Evolutionary conservation across 768 basidiomycete species (phyloP), one percentile per base, ranked within the genome.

Genomic region (Podaxis carcinomalis): DNA sequence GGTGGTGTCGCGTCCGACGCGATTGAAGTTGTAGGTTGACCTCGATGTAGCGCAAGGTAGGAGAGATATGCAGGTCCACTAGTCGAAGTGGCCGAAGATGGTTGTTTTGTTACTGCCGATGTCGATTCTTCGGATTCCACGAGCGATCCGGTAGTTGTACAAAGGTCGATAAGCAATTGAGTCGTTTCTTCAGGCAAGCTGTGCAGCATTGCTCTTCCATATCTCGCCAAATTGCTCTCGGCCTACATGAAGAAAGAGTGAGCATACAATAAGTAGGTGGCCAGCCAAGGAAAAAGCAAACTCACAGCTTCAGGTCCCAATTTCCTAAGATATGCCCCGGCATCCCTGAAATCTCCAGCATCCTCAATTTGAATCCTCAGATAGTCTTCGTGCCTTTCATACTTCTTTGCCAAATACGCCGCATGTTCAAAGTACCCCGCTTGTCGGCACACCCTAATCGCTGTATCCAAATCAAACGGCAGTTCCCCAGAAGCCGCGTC

Each of bases 391-490:
- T 98, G 94, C 21, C 91, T 76, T 32, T 89, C 86, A 72, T 94
- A 98, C 69, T 93, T 92, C 75, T 87, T 87, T 19, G 97, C 96
- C 14, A 99, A 82, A 70, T 95, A 98, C 1, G 87, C 85, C 0
- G 96, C 96, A 69, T 98, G 96, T 59, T 95, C 89, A 67, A 92
- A 97, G 72, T 96, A 98, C 0, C 94, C 93, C 1, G 95, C 96
- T 72, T 98, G 96, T 27, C 97, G 83, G 68, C 95, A 98, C 28
- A 98, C 96, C 2, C 94, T 85, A 56, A 99, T 98, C 0, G 95
- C 97, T 0, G 97, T 99, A 63, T 96, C 94, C 46, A 99, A 81
- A 70, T 98, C 97, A 70, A 98, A 99, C 0, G 96, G 97, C 3
- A 96, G 82, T 69, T 95, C 94, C 35, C 80, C 77, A 9, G 75